Evolutionary conservation across 768 basidiomycete genomes (phyloP), one percentile per base, ranked within the genome.

Genomic region (Amylocystis lapponica): DNA sequence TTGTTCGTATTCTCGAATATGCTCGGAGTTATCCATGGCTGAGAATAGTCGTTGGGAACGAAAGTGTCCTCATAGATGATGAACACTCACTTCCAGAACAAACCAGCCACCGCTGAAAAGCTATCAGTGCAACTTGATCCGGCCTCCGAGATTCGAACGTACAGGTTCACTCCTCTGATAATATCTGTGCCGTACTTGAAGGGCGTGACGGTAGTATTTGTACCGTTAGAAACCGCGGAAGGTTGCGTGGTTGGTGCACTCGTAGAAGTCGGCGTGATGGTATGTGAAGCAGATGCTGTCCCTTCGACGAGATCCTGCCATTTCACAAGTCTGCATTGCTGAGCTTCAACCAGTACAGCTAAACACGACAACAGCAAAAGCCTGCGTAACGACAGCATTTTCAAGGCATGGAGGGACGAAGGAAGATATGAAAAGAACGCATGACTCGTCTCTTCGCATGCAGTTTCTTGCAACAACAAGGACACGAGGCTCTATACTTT

Each of bases 11-110:
- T 73, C 47, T 79, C 69, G 47, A 86, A 87, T 10, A 86, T 66
- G 52, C 80, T 83, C 1, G 85, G 85, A 2, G 82, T 86, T 43
- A 87, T 86, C 85, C 85, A 86, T 25, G 83, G 83, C 79, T 85
- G 45, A 11, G 27, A 13, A 42, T 30, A 30, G 14, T 14, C 30
- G 33, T 23, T 20, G n/a, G 29, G 36, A 23, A 25, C 14, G 23
- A 14, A 36, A 11, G 14, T 21, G 35, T 21, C 35, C 20, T 36
- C 8, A 17, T 33, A 14, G 19, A 33, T 5, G 8, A 14, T 20
- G 23, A 33, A 8, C 19, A 35, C 62, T 33, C 36, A 74, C 76
- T 66, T 81, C 79, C 2, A 81, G 61, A 13, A 81, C 76, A 45
- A 81, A 72, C 80, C 79, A 81, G 1, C 79, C 79, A 13, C 79